Evolutionary conservation across 75 land plant species (phyloP).

Genomic region (Cunninghamia lanceolata): DNA sequence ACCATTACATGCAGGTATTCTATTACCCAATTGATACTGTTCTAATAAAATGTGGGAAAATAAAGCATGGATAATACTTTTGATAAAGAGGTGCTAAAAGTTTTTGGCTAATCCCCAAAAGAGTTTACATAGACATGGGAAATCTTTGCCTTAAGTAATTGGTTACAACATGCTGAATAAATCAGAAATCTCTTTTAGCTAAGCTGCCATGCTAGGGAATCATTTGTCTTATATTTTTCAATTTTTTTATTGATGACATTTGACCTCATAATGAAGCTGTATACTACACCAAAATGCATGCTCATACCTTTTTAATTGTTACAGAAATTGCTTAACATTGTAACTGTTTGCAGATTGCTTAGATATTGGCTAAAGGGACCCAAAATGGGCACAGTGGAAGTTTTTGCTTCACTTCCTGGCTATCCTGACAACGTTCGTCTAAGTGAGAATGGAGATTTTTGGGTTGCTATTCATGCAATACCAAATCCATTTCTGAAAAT

Average conservation of each 20-base stretch:
- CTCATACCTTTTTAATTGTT: not conserved
- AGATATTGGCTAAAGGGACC: slow-evolving; percentile 68
- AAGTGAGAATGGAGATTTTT: slow-evolving; percentile 56
- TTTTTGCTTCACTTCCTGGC: slow-evolving; percentile 60
- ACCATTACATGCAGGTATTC: slow-evolving; percentile 23
- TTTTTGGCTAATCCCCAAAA: too few relatives aligned
- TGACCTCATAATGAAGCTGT: not conserved
- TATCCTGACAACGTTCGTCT: slow-evolving; percentile 71
- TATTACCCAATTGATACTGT: not conserved
- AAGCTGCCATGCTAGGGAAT: too few relatives aligned
- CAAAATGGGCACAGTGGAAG: slow-evolving; percentile 33
- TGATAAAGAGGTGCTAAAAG: not conserved
- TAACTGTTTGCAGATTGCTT: slow-evolving; percentile 37
- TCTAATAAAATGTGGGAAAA: not conserved
- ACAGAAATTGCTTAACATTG: not conserved
- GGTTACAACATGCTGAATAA: too few relatives aligned
- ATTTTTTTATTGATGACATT: too few relatives aligned
- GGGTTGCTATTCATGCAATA: slow-evolving; percentile 74
- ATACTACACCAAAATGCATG: not conserved
- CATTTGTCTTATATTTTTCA: too few relatives aligned
- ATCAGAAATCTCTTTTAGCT: too few relatives aligned
- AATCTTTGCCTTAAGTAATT: too few relatives aligned
- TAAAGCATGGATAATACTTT: not conserved
- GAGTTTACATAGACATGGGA: too few relatives aligned
- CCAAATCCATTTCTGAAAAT: slow-evolving; percentile 41